Evolutionary conservation across 306 rosid genomes (phyloP).

Genomic region (Oxytropis ochrocephala): DNA sequence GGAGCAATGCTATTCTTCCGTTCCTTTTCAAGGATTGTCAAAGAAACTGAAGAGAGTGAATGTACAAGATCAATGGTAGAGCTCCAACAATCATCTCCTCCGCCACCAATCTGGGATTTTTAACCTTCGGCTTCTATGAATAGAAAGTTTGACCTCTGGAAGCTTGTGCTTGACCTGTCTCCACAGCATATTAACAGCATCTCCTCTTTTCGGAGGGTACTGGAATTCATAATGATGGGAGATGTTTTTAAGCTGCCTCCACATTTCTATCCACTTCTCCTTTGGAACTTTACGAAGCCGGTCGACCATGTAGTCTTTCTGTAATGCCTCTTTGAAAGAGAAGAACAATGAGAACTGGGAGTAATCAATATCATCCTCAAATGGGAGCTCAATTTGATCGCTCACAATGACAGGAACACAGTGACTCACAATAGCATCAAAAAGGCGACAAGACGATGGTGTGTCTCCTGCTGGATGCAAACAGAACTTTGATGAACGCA

Average conservation of each 20-base stretch:
- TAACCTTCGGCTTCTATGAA: constrained; percentile 72
- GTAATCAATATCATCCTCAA: constrained; percentile 92
- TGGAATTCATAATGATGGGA: constrained; percentile 84
- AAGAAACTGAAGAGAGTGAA: constrained; percentile 27
- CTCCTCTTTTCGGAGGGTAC: constrained; percentile 74
- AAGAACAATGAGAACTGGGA: constrained; percentile 69
- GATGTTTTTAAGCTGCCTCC: constrained; percentile 63
- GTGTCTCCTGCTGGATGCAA: constrained; percentile 97
- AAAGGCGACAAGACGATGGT: constrained; percentile 95
- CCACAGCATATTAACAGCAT: constrained; percentile 92
- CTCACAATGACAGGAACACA: constrained; percentile 94
- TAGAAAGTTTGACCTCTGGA: constrained; percentile 60
- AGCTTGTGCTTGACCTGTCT: constrained; percentile 89
- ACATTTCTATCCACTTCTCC: constrained; percentile 86
- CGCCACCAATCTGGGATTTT: constrained; percentile 90
- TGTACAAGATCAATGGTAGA: constrained; percentile 31
- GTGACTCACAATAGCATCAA: constrained; percentile 96
- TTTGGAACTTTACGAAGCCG: constrained; percentile 68
- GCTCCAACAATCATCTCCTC: constrained; percentile 44
- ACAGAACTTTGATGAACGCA: constrained; percentile 92
- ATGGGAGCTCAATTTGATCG: constrained; percentile 96
- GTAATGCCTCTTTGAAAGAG: constrained; percentile 81
- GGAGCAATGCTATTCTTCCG: constrained; percentile 2
- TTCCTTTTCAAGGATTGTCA: constrained; percentile 21
- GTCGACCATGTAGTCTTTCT: constrained; percentile 71